phyloP scores from a whole-genome alignment of 179 eudicot species.

The Corrigiola litoralis region DNA sequence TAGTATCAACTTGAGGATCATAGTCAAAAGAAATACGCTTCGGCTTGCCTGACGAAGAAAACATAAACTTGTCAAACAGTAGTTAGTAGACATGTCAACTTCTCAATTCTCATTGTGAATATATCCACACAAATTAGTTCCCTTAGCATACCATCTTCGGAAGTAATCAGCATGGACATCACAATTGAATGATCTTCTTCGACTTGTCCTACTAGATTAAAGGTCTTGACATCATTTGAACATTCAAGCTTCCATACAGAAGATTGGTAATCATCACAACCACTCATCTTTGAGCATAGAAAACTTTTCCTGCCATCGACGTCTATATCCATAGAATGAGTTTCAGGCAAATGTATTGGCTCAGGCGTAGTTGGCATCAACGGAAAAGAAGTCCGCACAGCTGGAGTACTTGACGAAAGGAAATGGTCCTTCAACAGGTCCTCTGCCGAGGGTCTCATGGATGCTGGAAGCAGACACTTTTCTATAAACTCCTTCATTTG shows the following conservation, averaged over 20 bases:
- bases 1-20: slow-evolving; percentile 48
- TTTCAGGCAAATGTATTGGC: slow-evolving; percentile 17
- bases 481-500: slow-evolving; percentile 63
- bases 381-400: slow-evolving; percentile 17
- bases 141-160: slow-evolving; percentile 38
- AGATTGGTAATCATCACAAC: slow-evolving; percentile 25
- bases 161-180: slow-evolving; percentile 46
- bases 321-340: slow-evolving; percentile 56
- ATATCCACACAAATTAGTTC: no score
- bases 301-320: slow-evolving; percentile 27
- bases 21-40: slow-evolving; percentile 54
- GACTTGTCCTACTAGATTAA: slow-evolving; percentile 45
- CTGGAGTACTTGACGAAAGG: slow-evolving; percentile 36
- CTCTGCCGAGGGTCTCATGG: slow-evolving; percentile 51
- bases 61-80: slow-evolving; percentile 1
- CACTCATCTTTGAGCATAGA: slow-evolving; percentile 24
- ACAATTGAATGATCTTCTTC: slow-evolving; percentile 40
- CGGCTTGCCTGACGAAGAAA: slow-evolving; percentile 37
- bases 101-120: background rate
- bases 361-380: slow-evolving; percentile 18
- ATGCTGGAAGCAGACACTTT: slow-evolving; percentile 57
- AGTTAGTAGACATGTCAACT: background rate
- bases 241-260: slow-evolving; percentile 32
- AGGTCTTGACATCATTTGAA: slow-evolving; percentile 34
- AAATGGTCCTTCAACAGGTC: slow-evolving; percentile 68